phyloP scores from a whole-genome alignment of 2,329 filamentous ascomycete species.

The Teratosphaeria viscida region DNA sequence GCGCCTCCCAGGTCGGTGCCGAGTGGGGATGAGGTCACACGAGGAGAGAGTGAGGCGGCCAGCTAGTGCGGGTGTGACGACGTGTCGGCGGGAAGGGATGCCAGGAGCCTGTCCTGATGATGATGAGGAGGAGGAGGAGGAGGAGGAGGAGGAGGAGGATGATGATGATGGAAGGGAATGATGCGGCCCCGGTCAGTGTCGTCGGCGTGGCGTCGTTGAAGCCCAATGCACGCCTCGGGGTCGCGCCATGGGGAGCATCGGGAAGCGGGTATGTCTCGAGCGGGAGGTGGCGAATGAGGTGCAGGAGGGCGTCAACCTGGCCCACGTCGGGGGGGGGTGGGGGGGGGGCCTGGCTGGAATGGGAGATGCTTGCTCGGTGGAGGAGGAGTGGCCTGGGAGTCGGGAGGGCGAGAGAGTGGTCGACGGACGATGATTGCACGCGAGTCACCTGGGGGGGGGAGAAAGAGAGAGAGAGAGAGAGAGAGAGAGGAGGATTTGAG shows the following conservation, averaged over 20 bases:
- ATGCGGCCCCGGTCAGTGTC: not conserved
- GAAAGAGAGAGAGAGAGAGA: too few relatives aligned
- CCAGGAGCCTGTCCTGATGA: not conserved
- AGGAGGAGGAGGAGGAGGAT: too few relatives aligned
- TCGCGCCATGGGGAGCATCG: not conserved
- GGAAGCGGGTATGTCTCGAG: not conserved
- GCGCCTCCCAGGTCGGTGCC: constrained; percentile 3
- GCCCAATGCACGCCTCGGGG: not conserved
- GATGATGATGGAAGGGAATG: not conserved
- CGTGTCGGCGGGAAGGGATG: not conserved
- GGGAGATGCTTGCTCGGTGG: not conserved
- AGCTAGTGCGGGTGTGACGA: not conserved
- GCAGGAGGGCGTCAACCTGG: not conserved
- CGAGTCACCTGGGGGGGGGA: not conserved
- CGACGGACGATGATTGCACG: not conserved
- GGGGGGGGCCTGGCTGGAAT: not conserved
- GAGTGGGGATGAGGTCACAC: not conserved
- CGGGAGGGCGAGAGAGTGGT: not conserved
- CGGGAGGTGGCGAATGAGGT: not conserved
- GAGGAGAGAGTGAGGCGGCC: not conserved
- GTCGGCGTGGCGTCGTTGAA: not conserved
- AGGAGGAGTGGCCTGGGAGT: not conserved
- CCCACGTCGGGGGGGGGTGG: not conserved
- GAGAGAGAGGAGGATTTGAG: not conserved
- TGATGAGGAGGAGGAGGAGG: too few relatives aligned